A percentile compares a stretch with the other conserved stretches of the same genome.
These are phyloP conservation scores for Barbatosphaeria neglecta DNA, from an alignment of 495 filamentous ascomycete genomes.

Conservation along the genomic window DNA sequence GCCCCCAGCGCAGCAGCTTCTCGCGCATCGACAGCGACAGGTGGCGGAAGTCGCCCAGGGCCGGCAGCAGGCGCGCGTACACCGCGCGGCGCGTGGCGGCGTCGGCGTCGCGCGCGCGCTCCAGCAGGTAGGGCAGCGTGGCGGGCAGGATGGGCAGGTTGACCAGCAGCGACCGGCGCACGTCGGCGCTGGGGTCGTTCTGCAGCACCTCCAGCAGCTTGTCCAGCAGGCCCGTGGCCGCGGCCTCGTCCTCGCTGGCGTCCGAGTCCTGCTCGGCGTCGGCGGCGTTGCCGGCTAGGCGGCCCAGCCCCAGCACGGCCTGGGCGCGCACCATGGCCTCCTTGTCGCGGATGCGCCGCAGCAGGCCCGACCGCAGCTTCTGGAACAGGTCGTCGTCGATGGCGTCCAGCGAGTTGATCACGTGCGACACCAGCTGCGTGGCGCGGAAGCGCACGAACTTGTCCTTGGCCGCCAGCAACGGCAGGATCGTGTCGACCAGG, in stretches of 20 bases:
- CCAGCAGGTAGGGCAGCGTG: conserved; percentile 84
- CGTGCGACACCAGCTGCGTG: conserved; percentile 75
- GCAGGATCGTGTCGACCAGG: conserved; percentile 57
- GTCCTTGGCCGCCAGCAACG: conserved; percentile 70
- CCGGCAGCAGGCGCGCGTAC: conserved; percentile 78
- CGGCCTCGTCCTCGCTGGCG: conserved; percentile 47
- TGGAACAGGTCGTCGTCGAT: conserved; percentile 85
- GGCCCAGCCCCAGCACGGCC: conserved; percentile 79
- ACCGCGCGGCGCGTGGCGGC: conserved; percentile 68
- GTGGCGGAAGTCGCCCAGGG: conserved; percentile 90
- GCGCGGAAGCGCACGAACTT: conserved; percentile 84
- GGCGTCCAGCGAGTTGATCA: conserved; percentile 80
- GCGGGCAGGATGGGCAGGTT: conserved; percentile 71
- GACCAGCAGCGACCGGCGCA: conserved; percentile 73
- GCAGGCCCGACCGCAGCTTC: conserved; percentile 58
- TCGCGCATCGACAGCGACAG: conserved; percentile 91
- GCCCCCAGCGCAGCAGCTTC: conserved; percentile 88
- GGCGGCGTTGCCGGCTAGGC: conserved; percentile 68
- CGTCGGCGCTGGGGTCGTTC: conserved; percentile 89
- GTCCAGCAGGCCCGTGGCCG: conserved; percentile 51
- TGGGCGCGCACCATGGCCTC: conserved; percentile 85
- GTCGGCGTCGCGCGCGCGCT: conserved; percentile 84
- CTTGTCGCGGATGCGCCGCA: conserved; percentile 84
- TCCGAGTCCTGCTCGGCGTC: conserved; percentile 63
- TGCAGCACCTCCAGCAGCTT: conserved; percentile 86